Evolutionary conservation across 176 grass and related monocot species (phyloP).

Genomic region (Rhynchospora pubera): DNA sequence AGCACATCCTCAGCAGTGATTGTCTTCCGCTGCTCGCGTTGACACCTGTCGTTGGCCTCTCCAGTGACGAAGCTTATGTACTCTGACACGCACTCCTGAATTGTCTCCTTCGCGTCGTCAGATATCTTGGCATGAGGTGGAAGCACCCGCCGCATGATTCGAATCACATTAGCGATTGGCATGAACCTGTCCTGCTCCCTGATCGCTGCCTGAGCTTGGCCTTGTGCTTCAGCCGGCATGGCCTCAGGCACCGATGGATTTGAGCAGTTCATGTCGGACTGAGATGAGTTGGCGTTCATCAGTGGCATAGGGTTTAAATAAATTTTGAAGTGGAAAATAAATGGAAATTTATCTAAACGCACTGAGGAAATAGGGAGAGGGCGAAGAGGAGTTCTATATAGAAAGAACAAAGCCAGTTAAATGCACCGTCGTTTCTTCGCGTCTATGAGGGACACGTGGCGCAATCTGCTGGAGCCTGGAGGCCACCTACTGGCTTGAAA

Average conservation of each 20-base stretch:
- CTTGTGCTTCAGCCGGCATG: neutral
- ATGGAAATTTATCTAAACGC: neutral
- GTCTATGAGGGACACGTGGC: slow-evolving; percentile 16
- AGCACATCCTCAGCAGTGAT: slow-evolving; percentile 68
- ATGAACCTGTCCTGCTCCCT: slow-evolving; percentile 63
- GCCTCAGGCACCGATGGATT: neutral
- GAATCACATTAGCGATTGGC: slow-evolving; percentile 61
- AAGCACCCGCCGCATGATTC: slow-evolving; percentile 54
- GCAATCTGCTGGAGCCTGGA: neutral
- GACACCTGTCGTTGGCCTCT: slow-evolving; percentile 67
- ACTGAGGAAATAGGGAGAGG: neutral
- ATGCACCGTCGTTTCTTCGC: slow-evolving; percentile 10
- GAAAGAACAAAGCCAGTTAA: neutral
- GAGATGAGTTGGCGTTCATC: neutral
- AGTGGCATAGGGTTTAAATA: neutral
- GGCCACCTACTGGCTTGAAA: slow-evolving; percentile 18
- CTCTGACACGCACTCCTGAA: slow-evolving; percentile 77
- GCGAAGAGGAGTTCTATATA: slow-evolving; percentile 3
- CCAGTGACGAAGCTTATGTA: slow-evolving; percentile 77
- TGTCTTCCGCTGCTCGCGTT: slow-evolving; percentile 66
- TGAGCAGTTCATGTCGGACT: neutral
- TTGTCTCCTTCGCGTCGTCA: slow-evolving; percentile 62
- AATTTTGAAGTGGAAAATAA: neutral
- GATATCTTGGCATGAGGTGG: slow-evolving; percentile 64
- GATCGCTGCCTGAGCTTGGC: neutral